Base-by-base conservation (phyloP, 805 yeast species). In the Isabelozyma rhagii region DNA sequence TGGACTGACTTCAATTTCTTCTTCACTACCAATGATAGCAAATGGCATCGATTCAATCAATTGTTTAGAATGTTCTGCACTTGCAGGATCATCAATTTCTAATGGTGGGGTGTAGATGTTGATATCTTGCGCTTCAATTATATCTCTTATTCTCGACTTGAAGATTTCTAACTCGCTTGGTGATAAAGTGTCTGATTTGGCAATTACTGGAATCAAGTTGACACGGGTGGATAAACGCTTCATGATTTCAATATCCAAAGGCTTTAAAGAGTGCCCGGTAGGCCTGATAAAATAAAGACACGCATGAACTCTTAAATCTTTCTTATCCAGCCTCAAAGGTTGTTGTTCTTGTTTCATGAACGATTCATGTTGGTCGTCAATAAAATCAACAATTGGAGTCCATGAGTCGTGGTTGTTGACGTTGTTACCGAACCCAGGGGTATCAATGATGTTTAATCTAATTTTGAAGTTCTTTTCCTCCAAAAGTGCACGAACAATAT, bases 341-440 rank as follows among this genome's bases (percentile, higher is more conserved):
- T 92, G 98, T 63, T 90, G 94, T 64, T 91, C 97, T 67, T 89
- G 97, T 66, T 87, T 87, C 93, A 91, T 87, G 66, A 72, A 90
- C 21, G 87, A 79, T 61, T 86, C 91, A 63, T 89, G 94, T 72
- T 91, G 97, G 64, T 89, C 96, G 67, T 91, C 97, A 54, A 92
- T 83, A 67, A 89, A 92, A 67, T 89, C 96, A 52, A 87, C 77
- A 58, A 90, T 80, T 39, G 97, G 90, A 51, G 84, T 85, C 96
- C 96, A 90, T 43, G 94, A 79, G 64, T 87, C 85, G 61, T 79
- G 80, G 71, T 91, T 92, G 73, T 91, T 87, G 55, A 90, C 87
- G 66, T 86, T 87, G 65, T 89, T 96, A 52, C 97, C 97, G 66
- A 90, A 89, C 1, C 97, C 97, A 8, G 97, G 97, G 1, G 97